Evolutionary conservation across 176 grass and related monocot genomes (phyloP), one percentile per base, ranked within the genome.

Genomic region (Paspalum notatum): DNA sequence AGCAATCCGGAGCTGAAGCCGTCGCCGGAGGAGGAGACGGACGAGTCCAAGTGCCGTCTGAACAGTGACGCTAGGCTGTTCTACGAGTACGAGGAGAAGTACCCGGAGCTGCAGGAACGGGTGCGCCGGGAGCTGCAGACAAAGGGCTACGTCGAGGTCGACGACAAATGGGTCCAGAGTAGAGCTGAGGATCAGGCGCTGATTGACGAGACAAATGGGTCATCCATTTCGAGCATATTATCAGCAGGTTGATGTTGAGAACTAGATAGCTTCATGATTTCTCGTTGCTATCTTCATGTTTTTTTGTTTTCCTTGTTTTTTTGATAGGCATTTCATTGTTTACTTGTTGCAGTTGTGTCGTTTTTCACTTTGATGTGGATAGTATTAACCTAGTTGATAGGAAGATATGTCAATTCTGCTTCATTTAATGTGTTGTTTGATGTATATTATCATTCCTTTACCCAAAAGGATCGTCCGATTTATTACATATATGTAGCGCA

Each of bases 161-260:
- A n/a, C n/a, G n/a, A n/a, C n/a, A n/a, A n/a, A n/a, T n/a, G n/a
- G n/a, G n/a, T n/a, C n/a, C n/a, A n/a, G n/a, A n/a, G n/a, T n/a
- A n/a, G n/a, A n/a, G n/a, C n/a, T n/a, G n/a, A n/a, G n/a, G n/a
- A n/a, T n/a, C n/a, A n/a, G n/a, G n/a, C n/a, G n/a, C n/a, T n/a
- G n/a, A n/a, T n/a, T n/a, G n/a, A n/a, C n/a, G n/a, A n/a, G n/a
- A n/a, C n/a, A n/a, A n/a, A n/a, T n/a, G n/a, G n/a, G n/a, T n/a
- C n/a, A 41, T 9, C 17, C 65, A 54, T 25, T 91, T 91, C 70
- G 57, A 73, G 26, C 72, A 63, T 9, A 74, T 80, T 27, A 43
- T 91, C 26, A 45, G 55, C 4, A 8, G 8, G 8, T 43, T 17
- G 12, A 16, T 17, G 55, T 20, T 4, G 39, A 47, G 47, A 47